Conservation (phyloP, 164 flowering plant species). For the Piper longum region DNA sequence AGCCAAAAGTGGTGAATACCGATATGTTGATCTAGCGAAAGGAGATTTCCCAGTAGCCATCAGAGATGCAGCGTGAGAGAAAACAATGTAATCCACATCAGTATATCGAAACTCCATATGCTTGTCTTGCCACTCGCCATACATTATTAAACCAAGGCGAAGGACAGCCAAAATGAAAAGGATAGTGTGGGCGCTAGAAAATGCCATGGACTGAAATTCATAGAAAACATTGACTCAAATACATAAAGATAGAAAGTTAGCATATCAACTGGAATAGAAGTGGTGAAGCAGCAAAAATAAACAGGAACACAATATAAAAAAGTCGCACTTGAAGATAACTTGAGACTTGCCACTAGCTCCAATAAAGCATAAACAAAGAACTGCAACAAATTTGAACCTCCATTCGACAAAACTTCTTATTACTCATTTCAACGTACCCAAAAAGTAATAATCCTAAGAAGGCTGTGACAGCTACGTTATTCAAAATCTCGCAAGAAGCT, state of each 20-base stretch:
- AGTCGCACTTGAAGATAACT: no score
- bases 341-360: no score
- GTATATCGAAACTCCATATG: conserved; percentile 93
- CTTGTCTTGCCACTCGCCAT: conserved; percentile 93
- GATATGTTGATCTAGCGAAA: conserved; percentile 59
- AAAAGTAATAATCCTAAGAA: no score
- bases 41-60: conserved; percentile 67
- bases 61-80: conserved; percentile 81
- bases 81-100: conserved; percentile 81
- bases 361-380: no score
- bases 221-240: not conserved
- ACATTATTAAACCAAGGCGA: conserved; percentile 43
- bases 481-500: no score
- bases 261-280: no score
- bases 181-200: conserved; percentile 19
- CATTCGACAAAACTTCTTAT: no score
- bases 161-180: conserved; percentile 46
- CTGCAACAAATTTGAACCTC: no score
- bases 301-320: no score
- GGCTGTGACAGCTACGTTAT: no score
- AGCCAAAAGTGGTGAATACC: conserved; percentile 84
- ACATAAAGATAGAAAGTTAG: not conserved
- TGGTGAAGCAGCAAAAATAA: no score
- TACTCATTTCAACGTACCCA: no score
- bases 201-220: not conserved